phyloP scores from a whole-genome alignment of 2,329 filamentous ascomycete species.

The Claviceps lovelessii region DNA sequence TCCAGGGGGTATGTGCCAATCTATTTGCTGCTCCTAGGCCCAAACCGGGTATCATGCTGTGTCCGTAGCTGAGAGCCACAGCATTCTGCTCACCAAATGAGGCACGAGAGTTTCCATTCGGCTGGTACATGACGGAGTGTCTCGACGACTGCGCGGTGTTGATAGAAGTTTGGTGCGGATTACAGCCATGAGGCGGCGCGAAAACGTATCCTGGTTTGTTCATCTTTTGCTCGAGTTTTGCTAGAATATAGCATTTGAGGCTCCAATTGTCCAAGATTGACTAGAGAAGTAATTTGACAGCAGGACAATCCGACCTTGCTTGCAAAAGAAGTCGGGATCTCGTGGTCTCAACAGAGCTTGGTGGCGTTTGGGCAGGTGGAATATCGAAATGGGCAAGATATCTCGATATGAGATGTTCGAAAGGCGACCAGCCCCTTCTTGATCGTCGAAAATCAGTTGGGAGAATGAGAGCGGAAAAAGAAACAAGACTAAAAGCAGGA shows the following conservation, averaged over 20 bases:
- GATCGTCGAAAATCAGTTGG: not conserved
- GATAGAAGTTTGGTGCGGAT: slow-evolving; percentile 10
- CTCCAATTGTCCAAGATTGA: not conserved
- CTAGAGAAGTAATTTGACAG: too few relatives aligned
- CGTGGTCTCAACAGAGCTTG: not conserved
- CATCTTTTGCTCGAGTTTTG: slow-evolving; percentile 12
- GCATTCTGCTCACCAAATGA: slow-evolving; percentile 8
- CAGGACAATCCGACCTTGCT: not conserved
- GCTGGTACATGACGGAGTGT: slow-evolving; percentile 3
- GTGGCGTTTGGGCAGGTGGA: not conserved
- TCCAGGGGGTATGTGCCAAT: slow-evolving; percentile 8
- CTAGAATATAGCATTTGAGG: not conserved
- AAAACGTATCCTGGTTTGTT: slow-evolving; percentile 16
- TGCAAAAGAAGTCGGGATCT: not conserved
- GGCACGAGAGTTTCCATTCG: not conserved
- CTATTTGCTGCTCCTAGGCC: slow-evolving; percentile 15
- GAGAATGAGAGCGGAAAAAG: not conserved
- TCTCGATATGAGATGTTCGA: not conserved
- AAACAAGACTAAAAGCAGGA: not conserved
- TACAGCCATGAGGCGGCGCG: slow-evolving; percentile 12
- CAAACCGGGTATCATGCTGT: slow-evolving; percentile 20
- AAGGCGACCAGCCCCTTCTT: not conserved
- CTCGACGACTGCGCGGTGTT: slow-evolving; percentile 9
- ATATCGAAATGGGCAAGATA: not conserved
- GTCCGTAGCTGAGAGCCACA: slow-evolving; percentile 11